Evolutionary conservation across 2,329 filamentous ascomycete genomes (phyloP), one percentile per base, ranked within the genome.

Genomic region (Aspergillus persii): DNA sequence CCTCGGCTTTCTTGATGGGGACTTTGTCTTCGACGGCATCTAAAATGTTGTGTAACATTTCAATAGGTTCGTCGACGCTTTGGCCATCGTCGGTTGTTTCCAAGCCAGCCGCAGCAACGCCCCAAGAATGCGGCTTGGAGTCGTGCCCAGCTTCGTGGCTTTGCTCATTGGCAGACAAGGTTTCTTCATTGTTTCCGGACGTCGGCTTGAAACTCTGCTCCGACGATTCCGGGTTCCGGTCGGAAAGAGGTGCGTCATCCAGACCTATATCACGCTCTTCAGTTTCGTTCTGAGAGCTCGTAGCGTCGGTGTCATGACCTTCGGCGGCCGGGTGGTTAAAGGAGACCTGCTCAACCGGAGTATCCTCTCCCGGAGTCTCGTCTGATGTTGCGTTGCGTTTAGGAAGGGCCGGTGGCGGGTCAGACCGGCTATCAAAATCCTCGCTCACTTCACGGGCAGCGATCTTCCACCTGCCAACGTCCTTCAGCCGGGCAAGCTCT

Each of bases 381-480:
- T 61, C 57, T 23, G 49, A 8, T 12, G 59, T 58, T 15, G n/a
- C 66, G 66, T 63, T 71, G n/a, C 67, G 67, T 63, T 71, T 70
- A 5, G 68, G 70, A 46, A 66, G 68, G 33, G 64, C 61, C n/a
- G 67, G 76, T 36, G 63, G 79, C 68, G 69, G 46, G 12, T 68
- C 71, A 15, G 79, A 79, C 53, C 88, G 87, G 50, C 84, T 86
- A 51, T 89, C 87, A 69, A 96, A 98, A 71, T 96, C 87, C 54
- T 95, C 87, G 11, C 86, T 88, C 2, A 83, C 79, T 72, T 98
- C 94, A 39, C 83, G 79, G 7, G 90, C 87, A 41, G 83, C 81
- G 46, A 96, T 84, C 79, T 98, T 98, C 88, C 89, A 96, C 60
- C 83, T 83, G 7, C 89, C 90, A 59, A 95, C 89, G 63, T 93